Evolutionary conservation across 2,329 filamentous ascomycete species (phyloP), one percentile per base, ranked within the genome.

Genomic region (Colletotrichum sojae): DNA sequence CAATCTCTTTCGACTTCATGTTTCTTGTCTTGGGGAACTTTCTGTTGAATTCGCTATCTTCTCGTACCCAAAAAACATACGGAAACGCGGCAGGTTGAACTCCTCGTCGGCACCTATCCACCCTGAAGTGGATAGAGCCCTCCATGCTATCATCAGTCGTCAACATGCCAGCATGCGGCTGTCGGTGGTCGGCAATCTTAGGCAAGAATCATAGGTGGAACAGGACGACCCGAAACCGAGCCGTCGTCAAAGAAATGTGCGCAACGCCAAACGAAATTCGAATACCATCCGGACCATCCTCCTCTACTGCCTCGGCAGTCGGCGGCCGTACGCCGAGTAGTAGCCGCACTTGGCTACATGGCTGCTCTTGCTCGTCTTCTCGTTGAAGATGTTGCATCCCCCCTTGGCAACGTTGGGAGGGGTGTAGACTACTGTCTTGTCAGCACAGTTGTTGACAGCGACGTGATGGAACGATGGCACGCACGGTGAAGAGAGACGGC

Each of bases 321-420:
- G 80, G 40, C 88, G 65, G 53, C 71, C 89, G 78, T 86, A 90
- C 58, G 80, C 85, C 54, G 93, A 95, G 80, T 89, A 94, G 82
- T 93, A 93, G 68, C 89, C 87, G 76, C 89, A 91, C 75, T 92
- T 91, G 67, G 86, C 85, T 54, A 94, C 86, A 78, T 94, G 92
- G 73, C 86, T 91, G 67, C 87, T 89, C 79, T 90, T 90, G 61
- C 95, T 93, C 4, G 94, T 97, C 73, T 85, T 85, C 72, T 91
- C 88, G 75, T 95, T 89, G 79, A 95, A 98, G 76, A 95, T 89
- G 75, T 93, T 88, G 79, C 94, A 97, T 25, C 95, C 95, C 69
- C 89, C 88, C 68, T 88, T 92, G 45, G 94, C 94, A 45, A 95
- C 94, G 75, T 97, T 97, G 3, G 95, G 95, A 43, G 95, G 95